Evolutionary conservation across 2,329 filamentous ascomycete species (phyloP).

Genomic region (Phyllosticta citriasiana): DNA sequence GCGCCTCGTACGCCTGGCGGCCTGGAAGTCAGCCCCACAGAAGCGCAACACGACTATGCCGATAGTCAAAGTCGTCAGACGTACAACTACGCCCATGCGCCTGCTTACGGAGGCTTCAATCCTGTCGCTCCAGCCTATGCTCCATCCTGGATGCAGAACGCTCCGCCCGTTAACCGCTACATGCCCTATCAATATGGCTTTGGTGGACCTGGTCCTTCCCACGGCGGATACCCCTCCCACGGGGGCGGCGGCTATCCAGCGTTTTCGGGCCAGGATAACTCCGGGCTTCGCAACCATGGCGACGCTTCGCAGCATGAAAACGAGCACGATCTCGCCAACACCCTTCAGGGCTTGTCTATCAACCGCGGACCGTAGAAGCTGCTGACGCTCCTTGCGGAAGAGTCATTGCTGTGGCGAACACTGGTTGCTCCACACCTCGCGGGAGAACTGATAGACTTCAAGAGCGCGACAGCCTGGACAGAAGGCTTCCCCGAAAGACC

Average conservation of each 20-base stretch:
- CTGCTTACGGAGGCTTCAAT: constrained; percentile 8
- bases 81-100: constrained; percentile 4
- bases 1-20: constrained; percentile 6
- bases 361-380: not conserved
- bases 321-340: not conserved
- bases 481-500: too few relatives aligned
- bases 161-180: not conserved
- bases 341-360: not conserved
- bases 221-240: not conserved
- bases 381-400: not conserved
- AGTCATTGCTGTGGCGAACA: not conserved
- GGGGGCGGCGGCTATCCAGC: not conserved
- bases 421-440: too few relatives aligned
- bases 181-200: constrained; percentile 5
- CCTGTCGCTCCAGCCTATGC: constrained; percentile 7
- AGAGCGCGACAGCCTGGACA: too few relatives aligned
- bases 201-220: not conserved
- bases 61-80: not conserved
- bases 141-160: constrained; percentile 5
- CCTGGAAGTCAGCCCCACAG: not conserved
- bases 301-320: constrained; percentile 1
- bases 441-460: too few relatives aligned
- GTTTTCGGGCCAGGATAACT: constrained; percentile 1
- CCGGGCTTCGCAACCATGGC: not conserved
- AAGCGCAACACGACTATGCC: constrained; percentile 3